Percentiles rank a stretch among this genome's conserved stretches.
Evolutionary conservation across 352 stramenopile genomes (phyloP).

Genomic region (Phytophthora citricola): DNA sequence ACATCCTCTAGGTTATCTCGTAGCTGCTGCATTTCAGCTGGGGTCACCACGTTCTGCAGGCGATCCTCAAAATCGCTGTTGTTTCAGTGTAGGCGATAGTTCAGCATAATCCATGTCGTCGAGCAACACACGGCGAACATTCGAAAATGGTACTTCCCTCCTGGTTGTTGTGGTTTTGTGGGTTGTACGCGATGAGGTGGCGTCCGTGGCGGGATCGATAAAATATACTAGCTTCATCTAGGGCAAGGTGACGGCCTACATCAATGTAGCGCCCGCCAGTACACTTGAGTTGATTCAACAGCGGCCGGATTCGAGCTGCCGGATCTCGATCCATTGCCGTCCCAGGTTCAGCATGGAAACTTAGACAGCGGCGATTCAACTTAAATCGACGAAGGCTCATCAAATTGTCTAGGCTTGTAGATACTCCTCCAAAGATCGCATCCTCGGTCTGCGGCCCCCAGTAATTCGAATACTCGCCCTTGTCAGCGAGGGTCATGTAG

Average conservation of each 20-base stretch:
- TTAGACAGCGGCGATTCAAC: slow-evolving; percentile 13
- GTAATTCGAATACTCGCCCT: neutral
- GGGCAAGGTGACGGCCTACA: slow-evolving; percentile 29
- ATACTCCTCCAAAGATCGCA: slow-evolving; percentile 5
- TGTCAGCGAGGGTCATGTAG: neutral
- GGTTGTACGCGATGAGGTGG: slow-evolving; percentile 35
- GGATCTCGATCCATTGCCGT: slow-evolving; percentile 1
- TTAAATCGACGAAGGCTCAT: slow-evolving; percentile 20
- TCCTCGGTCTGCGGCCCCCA: slow-evolving; percentile 12
- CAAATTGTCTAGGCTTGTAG: slow-evolving; percentile 5
- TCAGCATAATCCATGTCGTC: slow-evolving; percentile 28
- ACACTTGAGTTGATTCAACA: slow-evolving; percentile 37
- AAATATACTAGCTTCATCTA: slow-evolving; percentile 39
- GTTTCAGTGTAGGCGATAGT: slow-evolving; percentile 10
- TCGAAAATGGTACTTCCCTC: slow-evolving; percentile 38
- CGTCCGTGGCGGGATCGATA: slow-evolving; percentile 27
- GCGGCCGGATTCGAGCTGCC: slow-evolving; percentile 24
- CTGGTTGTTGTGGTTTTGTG: slow-evolving; percentile 15
- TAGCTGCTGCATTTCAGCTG: too few species aligned
- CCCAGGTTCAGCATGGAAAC: slow-evolving; percentile 2
- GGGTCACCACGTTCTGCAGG: slow-evolving; percentile 13
- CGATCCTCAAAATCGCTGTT: slow-evolving; percentile 25
- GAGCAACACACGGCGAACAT: slow-evolving; percentile 37
- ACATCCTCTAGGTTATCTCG: too few species aligned
- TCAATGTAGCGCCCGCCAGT: slow-evolving; percentile 27